Evolutionary conservation across 225 moss, liverwort and hornwort species (phyloP), one percentile per base, ranked within the genome.

Genomic region (Polytrichum formosum): DNA sequence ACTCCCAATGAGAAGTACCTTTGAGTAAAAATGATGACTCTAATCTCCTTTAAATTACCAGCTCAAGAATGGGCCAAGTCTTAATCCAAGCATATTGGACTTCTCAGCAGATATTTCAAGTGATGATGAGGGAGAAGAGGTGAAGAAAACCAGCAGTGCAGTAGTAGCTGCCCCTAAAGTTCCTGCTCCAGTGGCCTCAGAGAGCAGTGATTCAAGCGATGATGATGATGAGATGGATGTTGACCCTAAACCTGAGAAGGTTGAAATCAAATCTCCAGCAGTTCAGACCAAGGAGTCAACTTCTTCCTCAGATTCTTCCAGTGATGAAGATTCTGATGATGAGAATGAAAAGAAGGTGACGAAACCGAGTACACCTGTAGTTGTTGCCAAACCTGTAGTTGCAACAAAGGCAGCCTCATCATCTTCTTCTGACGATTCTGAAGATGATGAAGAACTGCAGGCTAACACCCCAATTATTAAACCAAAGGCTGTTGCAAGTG

Each of bases 151-250:
- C 35, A 30, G 6, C 23, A 20, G 16, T 53, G 37, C 18, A 62
- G 33, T 46, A 17, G 9, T 61, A 28, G 21, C 63, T 61, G 71
- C 37, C 26, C 23, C 72, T 5, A 77, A 79, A 54, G 65, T 67
- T 2, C 58, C 78, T 16, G 19, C 53, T 72, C 53, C 26, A 54
- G 28, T 6, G 5, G 78, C 84, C 55, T 79, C 83, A 22, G 81
- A 79, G 18, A 83, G 59, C 72, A 81, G 81, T 76, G 83, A 81
- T 56, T 87, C 81, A 53, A 87, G 87, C 71, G 84, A 81, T 53
- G 87, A 87, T 54, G 84, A 81, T 33, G 87, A 87, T 29, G 87
- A 87, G 67, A 87, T 84, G 83, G 87, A 81, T 20, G 86, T 83
- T 31, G 83, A 87, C 68, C 56, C 54, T 10, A 83, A 81, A 74